Base-by-base conservation (phyloP, 1,284 basidiomycete species). In the Rhizopogon parksii region DNA sequence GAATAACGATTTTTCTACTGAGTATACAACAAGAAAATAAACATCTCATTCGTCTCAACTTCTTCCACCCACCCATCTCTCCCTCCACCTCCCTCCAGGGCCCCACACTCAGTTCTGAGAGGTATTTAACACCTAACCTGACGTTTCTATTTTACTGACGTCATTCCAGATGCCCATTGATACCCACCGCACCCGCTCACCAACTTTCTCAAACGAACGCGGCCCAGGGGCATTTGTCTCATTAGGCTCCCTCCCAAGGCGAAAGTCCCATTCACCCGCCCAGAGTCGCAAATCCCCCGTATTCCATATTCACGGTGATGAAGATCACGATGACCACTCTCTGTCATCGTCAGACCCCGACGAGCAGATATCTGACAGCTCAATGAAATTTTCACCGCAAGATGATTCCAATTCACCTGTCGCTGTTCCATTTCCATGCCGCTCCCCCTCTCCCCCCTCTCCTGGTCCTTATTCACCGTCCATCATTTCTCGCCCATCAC, bases 211-310 rank as follows among this genome's bases (percentile, higher is more conserved):
- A 38, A 69, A 73, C 42, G 76, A 78, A 57, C 68, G 63, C 36
- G 74, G 75, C 25, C 69, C 72, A 9, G 79, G 79, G 56, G 73
- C 81, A 12, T 81, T 82, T 56, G 68, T 68, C 19, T 69, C 77
- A 11, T 70, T 84, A 46, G 69, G 73, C 15, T 56, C 64, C 38
- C 73, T 83, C 47, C 82, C 82, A 27, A 71, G 73, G n/a, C 67
- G 75, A 48, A 60, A 57, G 1, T 46, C 51, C 0, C 39, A 50
- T 34, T 2, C 37, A 4, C 27, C 47, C 25, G 47, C 1, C 51
- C 59, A 67, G 69, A 54, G 58, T 68, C 58, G 36, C 27, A 58
- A 56, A 50, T 35, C 19, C 0, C 52, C 62, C 40, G 51, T 60
- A 11, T 68, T 66, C 37, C 66, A 71, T 36, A 53, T 65, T 7